Evolutionary conservation across 2,329 filamentous ascomycete species (phyloP), one percentile per base, ranked within the genome.

Genomic region (Xylaria hypoxylon): DNA sequence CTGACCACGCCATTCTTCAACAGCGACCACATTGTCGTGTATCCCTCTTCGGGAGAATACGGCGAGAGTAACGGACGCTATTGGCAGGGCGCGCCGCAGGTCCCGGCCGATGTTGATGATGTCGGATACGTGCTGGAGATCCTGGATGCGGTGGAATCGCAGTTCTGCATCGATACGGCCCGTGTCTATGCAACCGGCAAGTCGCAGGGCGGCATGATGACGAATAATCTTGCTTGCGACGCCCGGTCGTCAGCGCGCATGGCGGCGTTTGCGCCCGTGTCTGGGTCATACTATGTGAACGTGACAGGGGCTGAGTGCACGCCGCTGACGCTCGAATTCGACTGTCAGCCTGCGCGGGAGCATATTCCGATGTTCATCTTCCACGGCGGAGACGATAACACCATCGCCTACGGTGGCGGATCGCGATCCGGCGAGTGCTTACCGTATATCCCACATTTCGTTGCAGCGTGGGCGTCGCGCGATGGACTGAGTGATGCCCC

Each of bases 381-480:
- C 59, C 85, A 87, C 71, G 84, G 84, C n/a, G 80, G 78, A 2
- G 77, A 70, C 2, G 85, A 87, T 71, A 76, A 68, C 2, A 83
- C 79, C 0, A 84, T 86, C 38, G 68, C 74, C 0, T 86, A 85
- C 65, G 64, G 72, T 2, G 84, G 84, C 1, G 81, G 79, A 1
- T 77, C 77, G 40, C 79, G 82, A 2, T 77, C 79, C 2, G 79
- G 79, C 1, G 81, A 80, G 0, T 80, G 78, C 57, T 68, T 85
- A 52, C 84, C 84, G 1, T 69, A 80, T 0, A 82, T 86, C 38
- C 75, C 78, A 22, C 74, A 79, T 44, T 83, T 78, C 74, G 74
- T 79, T 0, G 59, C 62, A 2, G 73, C 75, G 68, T 85, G 83
- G 83, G 78, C 76, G 5, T 42, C 48, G 19, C 68, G 79, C 4